Evolutionary conservation across 495 filamentous ascomycete species (phyloP).

Genomic region (Rhypophila decipiens): DNA sequence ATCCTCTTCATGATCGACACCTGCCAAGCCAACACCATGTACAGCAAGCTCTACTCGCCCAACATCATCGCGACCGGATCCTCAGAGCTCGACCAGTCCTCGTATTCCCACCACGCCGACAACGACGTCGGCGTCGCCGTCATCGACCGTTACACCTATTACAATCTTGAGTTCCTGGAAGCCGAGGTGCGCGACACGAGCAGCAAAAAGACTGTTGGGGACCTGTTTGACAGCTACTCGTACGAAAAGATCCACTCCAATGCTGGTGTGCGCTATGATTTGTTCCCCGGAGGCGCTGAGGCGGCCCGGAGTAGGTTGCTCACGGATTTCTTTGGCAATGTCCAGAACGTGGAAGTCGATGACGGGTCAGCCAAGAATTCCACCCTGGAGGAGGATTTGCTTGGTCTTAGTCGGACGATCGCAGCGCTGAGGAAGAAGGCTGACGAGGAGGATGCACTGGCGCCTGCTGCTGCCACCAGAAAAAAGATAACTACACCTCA

Average conservation of each 20-base stretch:
- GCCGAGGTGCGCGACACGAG: slow-evolving; percentile 75
- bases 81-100: slow-evolving; percentile 87
- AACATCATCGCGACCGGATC: slow-evolving; percentile 96
- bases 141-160: slow-evolving; percentile 98
- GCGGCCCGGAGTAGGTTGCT: slow-evolving; percentile 67
- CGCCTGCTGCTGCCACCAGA: slow-evolving; percentile 22
- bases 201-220: slow-evolving; percentile 80
- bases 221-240: slow-evolving; percentile 93
- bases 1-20: slow-evolving; percentile 99
- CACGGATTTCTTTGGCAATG: slow-evolving; percentile 98
- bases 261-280: slow-evolving; percentile 88
- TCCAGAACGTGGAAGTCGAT: slow-evolving; percentile 92
- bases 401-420: slow-evolving; percentile 55
- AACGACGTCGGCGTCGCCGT: slow-evolving; percentile 95
- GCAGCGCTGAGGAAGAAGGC: slow-evolving; percentile 51
- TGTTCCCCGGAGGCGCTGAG: slow-evolving; percentile 75
- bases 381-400: slow-evolving; percentile 68
- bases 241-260: slow-evolving; percentile 88
- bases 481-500: slow-evolving; percentile 33
- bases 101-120: slow-evolving; percentile 94
- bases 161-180: slow-evolving; percentile 95
- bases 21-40: slow-evolving; percentile 99
- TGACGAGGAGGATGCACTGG: slow-evolving; percentile 32
- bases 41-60: slow-evolving; percentile 92
- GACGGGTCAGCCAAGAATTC: slow-evolving; percentile 40